Evolutionary conservation across 2,329 filamentous ascomycete genomes (phyloP).

Genomic region (Didymella pinodella): DNA sequence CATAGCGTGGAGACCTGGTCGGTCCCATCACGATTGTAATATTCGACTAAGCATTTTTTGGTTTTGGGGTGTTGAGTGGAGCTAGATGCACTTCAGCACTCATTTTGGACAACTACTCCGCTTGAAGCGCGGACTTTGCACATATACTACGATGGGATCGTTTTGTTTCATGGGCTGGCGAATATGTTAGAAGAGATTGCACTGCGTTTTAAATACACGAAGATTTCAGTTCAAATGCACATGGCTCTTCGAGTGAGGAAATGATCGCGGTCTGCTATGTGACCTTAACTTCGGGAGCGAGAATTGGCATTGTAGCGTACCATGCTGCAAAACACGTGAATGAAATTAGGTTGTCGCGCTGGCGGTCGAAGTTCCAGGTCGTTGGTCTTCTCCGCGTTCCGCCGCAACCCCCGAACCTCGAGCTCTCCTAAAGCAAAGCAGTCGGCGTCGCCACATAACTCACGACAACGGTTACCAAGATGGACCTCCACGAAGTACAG

Average conservation of each 20-base stretch:
- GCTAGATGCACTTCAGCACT: constrained; percentile 36
- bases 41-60: constrained; percentile 44
- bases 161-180: constrained; percentile 42
- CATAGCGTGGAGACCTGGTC: constrained; percentile 42
- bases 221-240: constrained; percentile 23
- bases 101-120: constrained; percentile 38
- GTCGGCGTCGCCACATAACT: constrained; percentile 10
- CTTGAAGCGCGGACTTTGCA: constrained; percentile 40
- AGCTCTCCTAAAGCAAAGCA: constrained; percentile 4
- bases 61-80: constrained; percentile 42
- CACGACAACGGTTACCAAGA: constrained; percentile 34
- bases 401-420: constrained; percentile 33
- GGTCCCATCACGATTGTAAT: constrained; percentile 53
- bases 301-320: not conserved
- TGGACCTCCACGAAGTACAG: constrained; percentile 66
- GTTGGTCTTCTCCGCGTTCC: constrained; percentile 31
- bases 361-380: not conserved
- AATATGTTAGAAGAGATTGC: constrained; percentile 52
- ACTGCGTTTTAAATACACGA: constrained; percentile 44
- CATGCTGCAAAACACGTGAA: constrained; percentile 18
- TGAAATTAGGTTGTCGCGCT: constrained; percentile 22
- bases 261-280: not conserved
- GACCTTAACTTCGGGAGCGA: not conserved
- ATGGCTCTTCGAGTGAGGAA: not conserved
- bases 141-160: constrained; percentile 48